A percentile compares a stretch with the other conserved stretches of the same genome.
Evolutionary conservation across 176 grass and related monocot genomes (phyloP).

Genomic region (Chrysopogon serrulatus): DNA sequence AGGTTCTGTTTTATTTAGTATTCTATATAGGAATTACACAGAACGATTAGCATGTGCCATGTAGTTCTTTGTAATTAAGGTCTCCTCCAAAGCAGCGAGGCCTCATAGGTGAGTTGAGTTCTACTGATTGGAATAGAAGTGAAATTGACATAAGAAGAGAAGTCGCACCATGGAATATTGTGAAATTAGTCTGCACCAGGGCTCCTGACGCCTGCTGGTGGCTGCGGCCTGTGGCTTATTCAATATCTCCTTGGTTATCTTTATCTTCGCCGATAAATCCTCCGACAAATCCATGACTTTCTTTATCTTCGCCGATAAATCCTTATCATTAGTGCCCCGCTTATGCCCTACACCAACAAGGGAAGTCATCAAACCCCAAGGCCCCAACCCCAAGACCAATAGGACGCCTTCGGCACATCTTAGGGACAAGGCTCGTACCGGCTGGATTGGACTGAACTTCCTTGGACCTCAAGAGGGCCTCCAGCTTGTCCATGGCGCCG

Average conservation of each 20-base stretch:
- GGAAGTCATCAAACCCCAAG: background rate
- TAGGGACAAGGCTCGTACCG: conserved; percentile 12
- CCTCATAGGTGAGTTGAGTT: background rate
- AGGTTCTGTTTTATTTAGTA: conserved; percentile 5
- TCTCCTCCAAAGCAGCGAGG: background rate
- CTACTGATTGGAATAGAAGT: background rate
- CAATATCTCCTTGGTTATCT: background rate
- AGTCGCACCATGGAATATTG: conserved; percentile 47
- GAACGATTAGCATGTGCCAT: background rate
- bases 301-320: conserved; percentile 36
- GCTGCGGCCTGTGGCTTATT: conserved; percentile 2
- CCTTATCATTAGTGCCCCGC: conserved; percentile 10
- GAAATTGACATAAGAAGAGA: background rate
- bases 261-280: conserved; percentile 30
- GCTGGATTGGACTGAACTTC: conserved; percentile 20
- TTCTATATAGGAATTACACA: background rate
- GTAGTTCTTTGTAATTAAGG: background rate
- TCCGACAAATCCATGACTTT: conserved; percentile 41
- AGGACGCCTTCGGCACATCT: background rate
- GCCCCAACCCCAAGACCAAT: background rate
- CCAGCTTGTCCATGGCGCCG: conserved; percentile 45
- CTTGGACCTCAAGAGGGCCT: conserved; percentile 37
- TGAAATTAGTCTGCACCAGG: conserved; percentile 71
- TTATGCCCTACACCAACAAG: conserved; percentile 26
- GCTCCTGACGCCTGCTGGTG: conserved; percentile 24